A percentile compares a stretch with the other conserved stretches of the same genome.
Conservation (phyloP, 441 rosid genomes). For the Gossypium gossypioides region DNA sequence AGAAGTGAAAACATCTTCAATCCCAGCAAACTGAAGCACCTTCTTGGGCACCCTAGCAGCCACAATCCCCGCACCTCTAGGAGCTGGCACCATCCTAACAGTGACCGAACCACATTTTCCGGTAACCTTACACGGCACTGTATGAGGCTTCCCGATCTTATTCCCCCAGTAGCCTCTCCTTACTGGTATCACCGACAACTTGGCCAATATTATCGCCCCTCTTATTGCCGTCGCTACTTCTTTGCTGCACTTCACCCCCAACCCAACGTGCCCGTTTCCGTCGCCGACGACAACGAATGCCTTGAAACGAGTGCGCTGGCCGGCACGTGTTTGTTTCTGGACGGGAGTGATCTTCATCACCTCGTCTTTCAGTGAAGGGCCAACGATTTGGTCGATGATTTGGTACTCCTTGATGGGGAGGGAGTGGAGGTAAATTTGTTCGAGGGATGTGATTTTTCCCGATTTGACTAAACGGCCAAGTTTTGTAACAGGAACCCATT, state of each 20-base stretch:
- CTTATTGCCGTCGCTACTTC: conserved; percentile 7
- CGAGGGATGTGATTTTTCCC: conserved; percentile 1
- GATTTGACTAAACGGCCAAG: conserved; percentile 3
- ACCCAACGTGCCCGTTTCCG: conserved; percentile 1
- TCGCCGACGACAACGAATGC: conserved; percentile 4
- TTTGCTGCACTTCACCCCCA: conserved; percentile 5
- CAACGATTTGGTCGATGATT: conserved; percentile 1
- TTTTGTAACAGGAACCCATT: neutral
- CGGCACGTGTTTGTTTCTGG: conserved; percentile 9
- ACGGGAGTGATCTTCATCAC: conserved; percentile 8
- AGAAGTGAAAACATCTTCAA: conserved; percentile 8
- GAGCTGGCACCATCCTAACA: conserved; percentile 9
- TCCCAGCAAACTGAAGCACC: conserved; percentile 11
- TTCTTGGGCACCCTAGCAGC: conserved; percentile 6
- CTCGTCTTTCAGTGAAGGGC: conserved; percentile 6
- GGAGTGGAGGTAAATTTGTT: conserved; percentile 3
- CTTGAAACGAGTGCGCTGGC: conserved; percentile 9
- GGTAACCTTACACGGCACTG: conserved; percentile 4
- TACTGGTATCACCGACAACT: conserved; percentile 3
- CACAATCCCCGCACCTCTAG: conserved; percentile 9
- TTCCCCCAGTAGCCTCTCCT: conserved; percentile 6
- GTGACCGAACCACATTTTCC: conserved; percentile 6
- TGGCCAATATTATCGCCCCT: neutral
- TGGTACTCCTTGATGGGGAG: conserved; percentile 5
- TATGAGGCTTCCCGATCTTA: conserved; percentile 9